Percentiles rank a stretch among this genome's conserved stretches.
Conservation (phyloP, 2,329 filamentous ascomycete species). For the Leptosphaerulina australis region DNA sequence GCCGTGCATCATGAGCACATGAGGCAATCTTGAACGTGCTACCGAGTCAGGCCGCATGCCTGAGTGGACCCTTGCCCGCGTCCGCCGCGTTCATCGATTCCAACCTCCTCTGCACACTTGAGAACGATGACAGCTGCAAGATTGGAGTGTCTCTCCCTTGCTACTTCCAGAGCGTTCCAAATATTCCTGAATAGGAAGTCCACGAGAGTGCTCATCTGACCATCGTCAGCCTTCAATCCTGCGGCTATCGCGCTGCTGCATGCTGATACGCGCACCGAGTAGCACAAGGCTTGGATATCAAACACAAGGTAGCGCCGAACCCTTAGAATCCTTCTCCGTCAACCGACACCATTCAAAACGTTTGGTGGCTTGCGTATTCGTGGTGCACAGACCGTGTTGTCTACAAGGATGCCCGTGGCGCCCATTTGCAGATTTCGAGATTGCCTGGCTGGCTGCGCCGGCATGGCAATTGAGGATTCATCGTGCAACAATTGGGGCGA, state of each 20-base stretch:
- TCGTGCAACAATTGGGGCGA: constrained; percentile 5
- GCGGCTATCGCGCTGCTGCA: constrained; percentile 31
- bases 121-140: constrained; percentile 15
- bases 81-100: constrained; percentile 20
- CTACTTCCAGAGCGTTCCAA: constrained; percentile 13
- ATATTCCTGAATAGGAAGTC: constrained; percentile 5
- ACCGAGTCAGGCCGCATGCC: constrained; percentile 19
- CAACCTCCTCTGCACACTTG: constrained; percentile 12
- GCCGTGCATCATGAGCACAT: constrained; percentile 26
- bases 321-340: constrained; percentile 27
- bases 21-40: constrained; percentile 26
- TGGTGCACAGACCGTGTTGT: constrained; percentile 23
- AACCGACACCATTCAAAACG: constrained; percentile 27
- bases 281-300: constrained; percentile 30
- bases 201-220: constrained; percentile 24
- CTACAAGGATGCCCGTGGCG: constrained; percentile 18
- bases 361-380: constrained; percentile 16
- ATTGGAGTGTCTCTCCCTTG: constrained; percentile 5
- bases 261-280: constrained; percentile 25
- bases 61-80: constrained; percentile 30
- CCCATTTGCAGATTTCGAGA: constrained; percentile 25
- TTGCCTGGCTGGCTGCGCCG: constrained; percentile 31
- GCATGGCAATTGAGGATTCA: constrained; percentile 17
- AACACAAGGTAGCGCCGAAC: constrained; percentile 28
- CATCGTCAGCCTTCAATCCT: constrained; percentile 16